Base-by-base conservation (phyloP, 1,139 yeast genomes). In the Yamadazyma diddensiae region DNA sequence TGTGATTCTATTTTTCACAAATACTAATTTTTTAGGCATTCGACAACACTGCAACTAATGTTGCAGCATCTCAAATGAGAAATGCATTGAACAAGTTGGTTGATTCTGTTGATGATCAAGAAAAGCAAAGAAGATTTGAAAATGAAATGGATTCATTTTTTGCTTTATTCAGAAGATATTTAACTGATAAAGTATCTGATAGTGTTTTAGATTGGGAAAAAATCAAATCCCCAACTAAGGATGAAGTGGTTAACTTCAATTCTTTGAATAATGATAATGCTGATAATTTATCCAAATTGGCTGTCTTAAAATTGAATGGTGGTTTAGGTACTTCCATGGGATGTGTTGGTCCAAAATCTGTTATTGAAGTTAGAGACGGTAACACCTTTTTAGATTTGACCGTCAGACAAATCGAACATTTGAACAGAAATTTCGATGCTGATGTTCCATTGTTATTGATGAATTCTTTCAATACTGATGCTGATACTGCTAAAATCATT, bases 321-420 rank as follows among this genome's bases (percentile, higher is more conserved):
- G 98, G 98, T 32, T 74, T 92, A 49, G 98, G 98, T 57, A 92
- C 98, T 23, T 90, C 98, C 11, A 92, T 92, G 98, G 98, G 98
- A 37, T 94, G 98, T 69, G 97, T 92, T 43, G 98, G 98, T 38
- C 98, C 98, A 42, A 92, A 92, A 64, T 85, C 96, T 15, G 95
- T 92, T 46, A 94, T 92, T 59, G 98, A 92, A 67, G 98, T 92
- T 33, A 82, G 98, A 61, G 98, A 92, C 50, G 98, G 98, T 42
- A 94, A 92, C 74, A 84, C 97, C 24, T 92, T 92, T 62, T 76
- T 92, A 60, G 98, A 92, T 60, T 76, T 92, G 51, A 75, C 95
- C 30, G 98, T 92, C 25, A 84, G 98, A 60, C 98, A 92, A 68
- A 90, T 92, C 52, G 98, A 94, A 66, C 86, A 88, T 62, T 76